Evolutionary conservation across 768 basidiomycete genomes (phyloP), one percentile per base, ranked within the genome.

Genomic region (Russula sp.): DNA sequence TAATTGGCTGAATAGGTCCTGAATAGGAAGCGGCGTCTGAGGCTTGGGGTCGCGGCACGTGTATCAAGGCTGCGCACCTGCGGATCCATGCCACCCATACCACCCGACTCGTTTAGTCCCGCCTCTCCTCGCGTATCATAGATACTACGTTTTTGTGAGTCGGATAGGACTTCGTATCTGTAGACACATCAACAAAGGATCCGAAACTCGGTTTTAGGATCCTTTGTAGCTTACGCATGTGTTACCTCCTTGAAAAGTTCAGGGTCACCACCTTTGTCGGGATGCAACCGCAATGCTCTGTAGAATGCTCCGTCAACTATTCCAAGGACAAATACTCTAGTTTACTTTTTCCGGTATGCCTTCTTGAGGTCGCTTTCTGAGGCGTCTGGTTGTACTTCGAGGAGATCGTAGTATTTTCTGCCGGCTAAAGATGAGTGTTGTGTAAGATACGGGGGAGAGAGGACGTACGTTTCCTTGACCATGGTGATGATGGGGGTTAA

Each of bases 201-300:
- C 59, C 16, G 16, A 65, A 50, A 65, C 46, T 34, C 49, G 59
- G 65, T 48, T 53, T 28, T 26, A 40, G 57, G n/a, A 58, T 55
- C 56, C 60, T 40, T 13, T 62, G 63, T 26, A n/a, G 82, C 92
- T 66, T 81, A 94, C 89, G 92, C 92, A 79, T 94, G 92, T 11
- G 92, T 95, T 42, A 98, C 90, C 74, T 98, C 93, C 74, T 98
- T 98, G 87, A 98, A 98, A 59, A 90, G 76, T 76, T 98, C 96
- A 28, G 94, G 94, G 71, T 97, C 95, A 62, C 94, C 94, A 53
- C 94, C 94, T 77, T 95, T 95, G 82, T 94, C 92, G 24, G 92
- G 92, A 74, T 94, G 92, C 68, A 93, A 77, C 62, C 89, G 84
- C 57, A 94, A 76, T 11, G 92, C 92, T 75, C 92, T 94, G 63